Base-by-base conservation (phyloP, 2,329 filamentous ascomycete species). In the Penicillium sp. region DNA sequence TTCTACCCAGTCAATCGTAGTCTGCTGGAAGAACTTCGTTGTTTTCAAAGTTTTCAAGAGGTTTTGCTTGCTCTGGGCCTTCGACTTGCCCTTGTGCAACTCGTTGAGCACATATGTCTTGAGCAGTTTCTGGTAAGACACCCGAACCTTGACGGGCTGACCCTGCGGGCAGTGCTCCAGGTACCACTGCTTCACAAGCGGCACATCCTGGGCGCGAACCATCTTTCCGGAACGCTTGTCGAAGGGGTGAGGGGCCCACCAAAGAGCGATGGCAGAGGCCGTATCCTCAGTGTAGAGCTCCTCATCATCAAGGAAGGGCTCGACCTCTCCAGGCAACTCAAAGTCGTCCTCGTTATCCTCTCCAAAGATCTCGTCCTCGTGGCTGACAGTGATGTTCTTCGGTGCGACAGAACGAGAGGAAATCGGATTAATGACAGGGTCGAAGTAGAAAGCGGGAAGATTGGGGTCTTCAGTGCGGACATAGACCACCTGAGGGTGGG, bases 11-110 rank as follows among this genome's bases (percentile, higher is more conserved):
- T 98, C 93, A 54, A 98, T 97, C 7, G 89, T 95, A 3, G 93
- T 98, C 70, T 97, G 93, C 70, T 98, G 94, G 78, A 98, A 98
- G 74, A 98, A 98, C 65, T 98, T 98, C 39, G 93, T 98, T 58
- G 89, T 84, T 71, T 96, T 97, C 56, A 98, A 72, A 7, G 89
- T 94, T 60, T 82, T 83, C 66, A 97, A 80, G 47, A 98, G 72
- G 61, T 94, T 89, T 64, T 98, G 93, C 66, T 91, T 95, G 74
- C 90, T 95, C 58, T 95, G 85, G 3, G 93, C 88, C 76, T 98
- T 97, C 6, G 91, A 89, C 56, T 86, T 88, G 72, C 90, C 94
- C 74, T 91, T 94, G 71, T 98, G 94, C 38, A 98, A 77, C 71
- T 97, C 91, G 59, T 98, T 98, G 55, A 98, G 78, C 14, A 98